These are phyloP conservation scores for Amanita muscaria DNA, from an alignment of 768 basidiomycete species.

Conservation along the genomic window DNA sequence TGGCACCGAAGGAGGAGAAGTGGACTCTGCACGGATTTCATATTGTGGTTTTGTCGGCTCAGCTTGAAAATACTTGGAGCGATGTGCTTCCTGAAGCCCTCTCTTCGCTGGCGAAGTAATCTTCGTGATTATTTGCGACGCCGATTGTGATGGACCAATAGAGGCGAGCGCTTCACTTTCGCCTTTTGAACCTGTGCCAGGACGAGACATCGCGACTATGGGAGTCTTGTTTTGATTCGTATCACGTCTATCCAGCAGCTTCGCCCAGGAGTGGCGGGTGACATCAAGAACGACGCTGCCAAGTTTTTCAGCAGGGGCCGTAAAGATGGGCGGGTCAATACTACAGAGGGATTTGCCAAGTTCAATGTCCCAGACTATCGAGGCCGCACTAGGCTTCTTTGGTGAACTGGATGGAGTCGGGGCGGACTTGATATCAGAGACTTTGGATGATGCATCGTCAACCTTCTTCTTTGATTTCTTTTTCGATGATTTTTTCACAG, in stretches of 20 bases:
- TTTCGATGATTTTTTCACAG: no score
- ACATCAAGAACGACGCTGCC: constrained; percentile 7
- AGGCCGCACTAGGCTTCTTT: constrained; percentile 5
- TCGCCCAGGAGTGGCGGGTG: constrained; percentile 6
- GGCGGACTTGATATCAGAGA: not conserved
- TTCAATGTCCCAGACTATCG: constrained; percentile 27
- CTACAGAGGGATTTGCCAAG: constrained; percentile 8
- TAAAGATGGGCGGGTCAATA: not conserved
- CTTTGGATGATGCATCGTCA: not conserved
- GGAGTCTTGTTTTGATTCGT: not conserved
- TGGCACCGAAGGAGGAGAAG: no score
- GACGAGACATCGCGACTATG: not conserved
- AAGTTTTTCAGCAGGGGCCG: not conserved
- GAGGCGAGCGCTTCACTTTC: constrained; percentile 9
- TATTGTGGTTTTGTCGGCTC: no score
- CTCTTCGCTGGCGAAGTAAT: not conserved
- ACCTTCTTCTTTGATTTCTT: no score
- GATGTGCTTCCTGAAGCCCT: not conserved
- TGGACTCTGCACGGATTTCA: no score
- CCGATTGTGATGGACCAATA: constrained; percentile 23
- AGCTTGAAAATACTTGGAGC: constrained; percentile 1
- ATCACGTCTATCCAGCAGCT: not conserved
- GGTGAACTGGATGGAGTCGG: not conserved
- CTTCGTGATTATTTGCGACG: constrained; percentile 15
- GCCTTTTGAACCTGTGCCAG: not conserved